Conservation (phyloP, 2,329 filamentous ascomycete genomes). For the Fusarium verrucosum region DNA sequence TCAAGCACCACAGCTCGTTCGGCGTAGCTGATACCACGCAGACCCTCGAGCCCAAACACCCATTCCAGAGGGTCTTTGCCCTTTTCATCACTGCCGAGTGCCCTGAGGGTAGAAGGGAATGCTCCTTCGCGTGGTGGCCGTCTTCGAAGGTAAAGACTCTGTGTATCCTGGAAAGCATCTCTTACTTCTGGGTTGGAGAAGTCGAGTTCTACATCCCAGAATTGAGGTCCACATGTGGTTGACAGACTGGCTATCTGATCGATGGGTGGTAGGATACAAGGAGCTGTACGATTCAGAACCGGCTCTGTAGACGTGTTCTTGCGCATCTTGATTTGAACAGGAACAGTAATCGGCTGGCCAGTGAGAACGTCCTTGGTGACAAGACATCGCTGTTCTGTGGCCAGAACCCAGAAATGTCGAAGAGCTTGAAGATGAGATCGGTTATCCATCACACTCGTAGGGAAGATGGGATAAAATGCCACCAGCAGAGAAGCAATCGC, state of each 20-base stretch:
- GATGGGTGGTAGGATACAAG: slow-evolving; percentile 71
- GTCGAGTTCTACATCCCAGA: slow-evolving; percentile 85
- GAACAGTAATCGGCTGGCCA: slow-evolving; percentile 77
- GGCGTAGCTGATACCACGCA: slow-evolving; percentile 65
- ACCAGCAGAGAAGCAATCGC: slow-evolving; percentile 87
- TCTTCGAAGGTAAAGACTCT: slow-evolving; percentile 78
- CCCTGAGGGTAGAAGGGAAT: slow-evolving; percentile 79
- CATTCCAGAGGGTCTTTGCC: slow-evolving; percentile 69
- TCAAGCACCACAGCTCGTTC: slow-evolving; percentile 72
- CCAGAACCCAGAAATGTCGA: slow-evolving; percentile 96
- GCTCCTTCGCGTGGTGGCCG: slow-evolving; percentile 73
- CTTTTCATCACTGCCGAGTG: slow-evolving; percentile 63
- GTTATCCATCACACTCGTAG: slow-evolving; percentile 89
- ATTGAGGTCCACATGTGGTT: slow-evolving; percentile 69
- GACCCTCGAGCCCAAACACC: slow-evolving; percentile 73
- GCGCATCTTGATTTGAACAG: slow-evolving; percentile 72
- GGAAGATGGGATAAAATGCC: slow-evolving; percentile 94
- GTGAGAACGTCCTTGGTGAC: slow-evolving; percentile 89
- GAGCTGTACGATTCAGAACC: slow-evolving; percentile 58
- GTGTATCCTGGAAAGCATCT: slow-evolving; percentile 69
- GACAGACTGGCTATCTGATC: slow-evolving; percentile 67
- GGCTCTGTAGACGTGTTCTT: slow-evolving; percentile 51
- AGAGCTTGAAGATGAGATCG: slow-evolving; percentile 95
- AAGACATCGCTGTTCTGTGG: slow-evolving; percentile 87
- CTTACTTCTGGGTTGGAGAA: slow-evolving; percentile 73